Percentiles rank a stretch among this genome's conserved stretches.
These are phyloP conservation scores for Leishmania amazonensis DNA, from an alignment of 208 protist genomes.

Conservation along the genomic window DNA sequence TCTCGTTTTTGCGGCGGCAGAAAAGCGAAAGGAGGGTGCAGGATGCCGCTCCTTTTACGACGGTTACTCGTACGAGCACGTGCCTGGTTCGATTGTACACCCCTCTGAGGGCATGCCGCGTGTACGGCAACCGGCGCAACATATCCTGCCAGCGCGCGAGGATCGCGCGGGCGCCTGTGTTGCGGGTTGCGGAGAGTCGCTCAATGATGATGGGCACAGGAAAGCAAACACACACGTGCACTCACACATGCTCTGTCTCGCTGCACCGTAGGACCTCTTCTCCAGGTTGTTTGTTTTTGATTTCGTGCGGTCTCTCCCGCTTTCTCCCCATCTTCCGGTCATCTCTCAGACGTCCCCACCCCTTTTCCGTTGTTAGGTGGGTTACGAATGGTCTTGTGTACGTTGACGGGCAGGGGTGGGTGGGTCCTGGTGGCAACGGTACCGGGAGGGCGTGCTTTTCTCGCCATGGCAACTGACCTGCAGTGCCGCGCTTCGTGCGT, in stretches of 20 bases:
- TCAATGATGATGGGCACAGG: background rate
- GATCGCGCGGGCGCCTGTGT: background rate
- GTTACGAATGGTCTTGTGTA: background rate
- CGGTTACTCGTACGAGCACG: background rate
- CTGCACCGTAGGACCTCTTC: background rate
- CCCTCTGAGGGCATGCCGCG: background rate
- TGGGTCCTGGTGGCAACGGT: background rate
- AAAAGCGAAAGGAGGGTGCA: background rate
- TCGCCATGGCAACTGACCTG: background rate
- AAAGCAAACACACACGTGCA: background rate
- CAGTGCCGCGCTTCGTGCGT: background rate
- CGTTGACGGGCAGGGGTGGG: background rate
- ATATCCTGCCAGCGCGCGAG: background rate
- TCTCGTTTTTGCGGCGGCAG: background rate
- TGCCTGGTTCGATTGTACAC: background rate
- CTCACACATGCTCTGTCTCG: too few relatives aligned
- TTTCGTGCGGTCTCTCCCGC: background rate
- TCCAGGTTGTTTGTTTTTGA: background rate
- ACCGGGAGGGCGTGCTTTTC: background rate
- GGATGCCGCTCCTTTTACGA: background rate
- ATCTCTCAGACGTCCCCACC: too few relatives aligned
- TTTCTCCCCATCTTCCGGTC: background rate
- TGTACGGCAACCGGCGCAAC: background rate
- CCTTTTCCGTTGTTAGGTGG: background rate
- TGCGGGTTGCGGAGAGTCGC: background rate